A percentile compares a stretch with the other conserved stretches of the same genome.
These are phyloP conservation scores for Nemania diffusa DNA, from an alignment of 2,329 filamentous ascomycete species.

Conservation along the genomic window DNA sequence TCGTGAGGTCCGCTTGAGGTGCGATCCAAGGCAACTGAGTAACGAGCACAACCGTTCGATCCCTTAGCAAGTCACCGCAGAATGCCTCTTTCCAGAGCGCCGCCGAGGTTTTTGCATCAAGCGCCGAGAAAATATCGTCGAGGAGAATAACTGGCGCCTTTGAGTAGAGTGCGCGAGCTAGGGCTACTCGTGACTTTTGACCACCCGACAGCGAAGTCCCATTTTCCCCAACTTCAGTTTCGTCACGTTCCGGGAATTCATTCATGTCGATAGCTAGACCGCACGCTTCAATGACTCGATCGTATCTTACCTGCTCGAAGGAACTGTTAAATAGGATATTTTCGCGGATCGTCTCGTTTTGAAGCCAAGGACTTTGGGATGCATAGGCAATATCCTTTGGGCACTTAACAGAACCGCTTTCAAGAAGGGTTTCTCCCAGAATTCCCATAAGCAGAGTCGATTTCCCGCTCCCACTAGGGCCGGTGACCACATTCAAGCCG, in stretches of 20 bases:
- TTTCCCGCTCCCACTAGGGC: slow-evolving; percentile 67
- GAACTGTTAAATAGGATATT: slow-evolving; percentile 66
- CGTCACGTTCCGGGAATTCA: slow-evolving; percentile 61
- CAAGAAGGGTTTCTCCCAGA: slow-evolving; percentile 64
- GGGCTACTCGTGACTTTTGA: slow-evolving; percentile 65
- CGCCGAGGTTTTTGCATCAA: slow-evolving; percentile 68
- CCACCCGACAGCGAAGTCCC: slow-evolving; percentile 66
- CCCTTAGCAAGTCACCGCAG: slow-evolving; percentile 63
- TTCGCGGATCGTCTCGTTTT: slow-evolving; percentile 65
- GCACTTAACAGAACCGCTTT: slow-evolving; percentile 59
- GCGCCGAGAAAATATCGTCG: slow-evolving; percentile 69
- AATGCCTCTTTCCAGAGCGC: slow-evolving; percentile 68
- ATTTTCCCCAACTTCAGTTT: slow-evolving; percentile 64
- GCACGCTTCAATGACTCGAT: slow-evolving; percentile 65
- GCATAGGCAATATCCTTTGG: slow-evolving; percentile 66
- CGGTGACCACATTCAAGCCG: slow-evolving; percentile 65
- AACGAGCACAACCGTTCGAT: slow-evolving; percentile 66
- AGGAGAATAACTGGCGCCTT: slow-evolving; percentile 64
- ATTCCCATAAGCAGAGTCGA: slow-evolving; percentile 65
- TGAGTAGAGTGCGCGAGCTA: slow-evolving; percentile 68
- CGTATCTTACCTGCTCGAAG: slow-evolving; percentile 64
- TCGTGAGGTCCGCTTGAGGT: slow-evolving; percentile 60
- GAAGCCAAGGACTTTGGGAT: slow-evolving; percentile 67
- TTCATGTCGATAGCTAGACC: slow-evolving; percentile 62
- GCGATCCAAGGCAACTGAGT: slow-evolving; percentile 66